Base-by-base conservation (phyloP, 768 basidiomycete species). In the Leucosporidium yakuticum region DNA sequence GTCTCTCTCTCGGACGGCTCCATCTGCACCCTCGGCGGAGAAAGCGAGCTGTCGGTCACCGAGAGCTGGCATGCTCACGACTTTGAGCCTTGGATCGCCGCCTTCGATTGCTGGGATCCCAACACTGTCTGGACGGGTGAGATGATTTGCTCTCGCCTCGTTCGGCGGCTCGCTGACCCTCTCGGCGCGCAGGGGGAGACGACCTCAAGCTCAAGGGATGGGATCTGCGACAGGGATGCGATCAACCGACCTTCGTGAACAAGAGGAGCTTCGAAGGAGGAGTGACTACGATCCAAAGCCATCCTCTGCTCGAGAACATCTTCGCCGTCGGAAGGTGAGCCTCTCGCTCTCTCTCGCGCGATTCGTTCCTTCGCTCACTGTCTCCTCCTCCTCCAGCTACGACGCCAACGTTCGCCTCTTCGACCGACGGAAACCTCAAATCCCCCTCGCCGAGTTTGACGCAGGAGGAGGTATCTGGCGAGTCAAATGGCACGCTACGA, bases 381-480 rank as follows among this genome's bases (percentile, higher is more conserved):
- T 3, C 20, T 47, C 6, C 17, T 19, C 29, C 21, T 39, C 7
- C 53, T 27, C 2, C 62, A 96, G 94, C 77, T 99, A 99, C 78
- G 87, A 96, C 79, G 83, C 83, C 69, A 84, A 81, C 12, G 85
- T 99, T 21, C 85, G 85, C 3, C 78, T 97, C 6, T 96, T 91
- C 77, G 96, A 98, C 78, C 82, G 81, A 0, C 87, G 95, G 6
- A 88, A 86, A 58, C 85, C 85, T 6, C 76, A 82, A 6, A 77
- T 31, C 4, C 85, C 90, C 0, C 71, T 97, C 19, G 76, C 79
- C 1, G 80, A 83, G 59, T 84, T 83, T 31, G 83, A 88, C 65
- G 86, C 91, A 4, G 91, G 91, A 17, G 96, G 96, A 19, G 96
- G 96, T 4, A 89, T 86, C 17, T 99, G 96, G 96, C 84, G 96